phyloP scores from a whole-genome alignment of 2,329 filamentous ascomycete species.

The Ceratocystis variospora region DNA sequence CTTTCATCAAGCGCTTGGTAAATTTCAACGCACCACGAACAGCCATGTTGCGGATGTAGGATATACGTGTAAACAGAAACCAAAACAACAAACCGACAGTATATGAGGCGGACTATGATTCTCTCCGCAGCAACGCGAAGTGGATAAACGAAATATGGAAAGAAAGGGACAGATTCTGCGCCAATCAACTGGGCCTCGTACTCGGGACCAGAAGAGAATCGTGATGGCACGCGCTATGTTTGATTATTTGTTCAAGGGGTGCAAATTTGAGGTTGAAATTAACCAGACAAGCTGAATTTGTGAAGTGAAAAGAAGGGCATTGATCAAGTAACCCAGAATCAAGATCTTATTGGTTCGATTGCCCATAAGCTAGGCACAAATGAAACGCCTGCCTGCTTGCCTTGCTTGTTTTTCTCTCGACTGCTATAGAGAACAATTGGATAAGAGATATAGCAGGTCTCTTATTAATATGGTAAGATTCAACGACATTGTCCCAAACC shows the following conservation, averaged over 20 bases:
- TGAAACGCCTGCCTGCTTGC: not conserved
- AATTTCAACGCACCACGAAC: slow-evolving; percentile 30
- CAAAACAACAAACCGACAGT: not conserved
- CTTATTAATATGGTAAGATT: too few species aligned
- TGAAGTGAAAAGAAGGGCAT: not conserved
- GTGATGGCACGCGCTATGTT: not conserved
- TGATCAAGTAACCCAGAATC: not conserved
- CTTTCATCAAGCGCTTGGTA: slow-evolving; percentile 43
- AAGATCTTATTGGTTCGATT: not conserved
- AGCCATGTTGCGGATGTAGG: slow-evolving; percentile 31
- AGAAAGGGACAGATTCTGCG: not conserved
- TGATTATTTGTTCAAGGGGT: slow-evolving; percentile 1
- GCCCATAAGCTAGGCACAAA: not conserved
- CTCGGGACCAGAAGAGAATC: not conserved
- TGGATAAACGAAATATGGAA: not conserved
- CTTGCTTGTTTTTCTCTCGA: not conserved
- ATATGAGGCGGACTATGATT: not conserved
- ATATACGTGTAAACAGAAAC: not conserved
- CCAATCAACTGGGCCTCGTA: not conserved
- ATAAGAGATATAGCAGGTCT: too few species aligned
- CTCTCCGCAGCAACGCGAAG: not conserved
- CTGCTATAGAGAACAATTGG: too few species aligned
- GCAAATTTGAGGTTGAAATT: not conserved
- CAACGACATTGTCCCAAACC: too few species aligned
- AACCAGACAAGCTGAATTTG: not conserved